Evolutionary conservation across 2,329 filamentous ascomycete genomes (phyloP), one percentile per base, ranked within the genome.

Genomic region (Fusarium sp.): DNA sequence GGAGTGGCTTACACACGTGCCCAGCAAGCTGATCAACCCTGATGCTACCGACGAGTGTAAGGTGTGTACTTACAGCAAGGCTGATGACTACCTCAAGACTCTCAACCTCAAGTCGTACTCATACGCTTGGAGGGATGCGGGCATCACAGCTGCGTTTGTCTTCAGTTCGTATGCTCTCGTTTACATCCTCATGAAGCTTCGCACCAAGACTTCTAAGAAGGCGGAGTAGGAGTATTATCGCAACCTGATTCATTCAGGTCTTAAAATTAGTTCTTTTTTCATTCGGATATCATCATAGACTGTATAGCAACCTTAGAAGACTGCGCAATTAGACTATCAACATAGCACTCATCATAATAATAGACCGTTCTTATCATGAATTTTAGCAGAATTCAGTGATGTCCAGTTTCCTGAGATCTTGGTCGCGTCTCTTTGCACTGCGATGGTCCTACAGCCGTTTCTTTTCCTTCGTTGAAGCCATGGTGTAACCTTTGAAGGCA

Each of bases 41-140:
- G 85, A 89, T 7, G 90, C 87, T 0, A 89, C 83, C 0, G 76
- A 81, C 0, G 83, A 80, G 0, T 94, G 92, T 79, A 80, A 81
- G 45, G 90, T 93, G 0, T 94, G 92, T 76, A 84, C 89, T 70
- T 93, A 89, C 78, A 80, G 79, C 3, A 81, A 77, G 24, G 91
- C 90, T 0, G 84, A 86, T 11, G 91, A 92, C 65, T 93, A 91
- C 72, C 79, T 93, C 6, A 75, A 80, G 5, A 89, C 85, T 0
- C 71, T 93, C 18, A 92, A 93, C 77, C 75, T 93, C 13, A 83
- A 84, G 3, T 85, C 89, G 8, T 89, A 92, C 73, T 89, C 85
- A 69, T 90, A 90, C 73, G 91, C 90, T 0, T 94, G 92, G 92
- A 85, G 92, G 55, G 86, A 93, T 80, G 89, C 89, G 0, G 91